A percentile compares a stretch with the other conserved stretches of the same genome.
These are phyloP conservation scores for Penicillium riverlandense DNA, from an alignment of 495 filamentous ascomycete species.

Conservation along the genomic window DNA sequence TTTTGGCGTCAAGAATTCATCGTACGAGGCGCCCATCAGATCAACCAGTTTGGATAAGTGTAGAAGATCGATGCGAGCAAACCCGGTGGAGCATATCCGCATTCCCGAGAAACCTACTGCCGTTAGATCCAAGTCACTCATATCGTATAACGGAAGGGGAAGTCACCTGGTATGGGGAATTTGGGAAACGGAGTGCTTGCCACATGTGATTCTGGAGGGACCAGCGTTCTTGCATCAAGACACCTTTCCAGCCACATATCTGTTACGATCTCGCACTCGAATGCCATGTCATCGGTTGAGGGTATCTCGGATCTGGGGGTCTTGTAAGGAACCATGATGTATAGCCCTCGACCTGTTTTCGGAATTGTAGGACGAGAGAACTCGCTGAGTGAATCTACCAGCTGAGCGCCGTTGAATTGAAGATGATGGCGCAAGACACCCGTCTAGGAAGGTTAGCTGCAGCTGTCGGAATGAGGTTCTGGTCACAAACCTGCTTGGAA, in stretches of 20 bases:
- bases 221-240: conserved; percentile 62
- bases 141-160: background rate
- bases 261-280: conserved; percentile 55
- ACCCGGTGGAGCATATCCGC: conserved; percentile 71
- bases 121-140: conserved; percentile 8
- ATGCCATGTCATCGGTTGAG: conserved; percentile 33
- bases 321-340: conserved; percentile 50
- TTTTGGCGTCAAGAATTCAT: conserved; percentile 60
- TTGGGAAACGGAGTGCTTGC: conserved; percentile 66
- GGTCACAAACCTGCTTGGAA: conserved; percentile 38
- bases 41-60: conserved; percentile 70
- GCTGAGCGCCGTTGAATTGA: conserved; percentile 43
- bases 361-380: conserved; percentile 34
- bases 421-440: conserved; percentile 45
- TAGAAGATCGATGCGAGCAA: conserved; percentile 75
- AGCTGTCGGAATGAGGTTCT: no score
- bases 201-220: conserved; percentile 62
- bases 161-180: conserved; percentile 57
- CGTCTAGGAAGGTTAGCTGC: conserved; percentile 21
- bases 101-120: conserved; percentile 53
- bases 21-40: conserved; percentile 67
- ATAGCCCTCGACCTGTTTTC: conserved; percentile 34
- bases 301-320: conserved; percentile 28
- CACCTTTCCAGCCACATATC: conserved; percentile 93
- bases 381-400: conserved; percentile 33